Evolutionary conservation across 1,139 yeast species (phyloP).

Genomic region (Pichia sp.): DNA sequence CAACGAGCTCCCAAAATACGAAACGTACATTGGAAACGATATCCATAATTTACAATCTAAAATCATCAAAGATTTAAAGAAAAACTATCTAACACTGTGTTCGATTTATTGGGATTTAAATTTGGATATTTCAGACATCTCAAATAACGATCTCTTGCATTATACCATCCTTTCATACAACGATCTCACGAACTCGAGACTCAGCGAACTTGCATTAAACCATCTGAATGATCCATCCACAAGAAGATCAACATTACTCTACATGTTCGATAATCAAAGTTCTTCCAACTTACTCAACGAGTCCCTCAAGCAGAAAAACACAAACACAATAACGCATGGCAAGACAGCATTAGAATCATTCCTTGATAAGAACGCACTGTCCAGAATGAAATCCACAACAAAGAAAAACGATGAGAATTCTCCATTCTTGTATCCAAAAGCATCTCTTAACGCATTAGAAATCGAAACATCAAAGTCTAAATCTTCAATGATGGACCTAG

Average conservation of each 20-base stretch:
- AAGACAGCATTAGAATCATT: constrained; percentile 8
- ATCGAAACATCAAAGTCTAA: not conserved
- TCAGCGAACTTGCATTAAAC: constrained; percentile 32
- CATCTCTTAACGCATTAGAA: constrained; percentile 30
- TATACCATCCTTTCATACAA: constrained; percentile 28
- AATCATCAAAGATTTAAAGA: constrained; percentile 42
- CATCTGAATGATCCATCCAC: constrained; percentile 50
- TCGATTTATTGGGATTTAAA: constrained; percentile 44
- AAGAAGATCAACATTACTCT: constrained; percentile 55
- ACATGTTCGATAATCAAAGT: constrained; percentile 45
- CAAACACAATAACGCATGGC: constrained; percentile 9
- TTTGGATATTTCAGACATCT: constrained; percentile 38
- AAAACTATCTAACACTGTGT: constrained; percentile 36
- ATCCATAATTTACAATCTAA: constrained; percentile 39
- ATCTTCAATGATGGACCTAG: constrained; percentile 1
- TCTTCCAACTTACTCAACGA: constrained; percentile 27
- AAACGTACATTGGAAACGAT: constrained; percentile 19
- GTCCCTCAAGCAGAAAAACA: constrained; percentile 15
- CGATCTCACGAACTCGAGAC: constrained; percentile 27
- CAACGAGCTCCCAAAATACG: constrained; percentile 39
- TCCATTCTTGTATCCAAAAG: constrained; percentile 32
- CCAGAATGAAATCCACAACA: not conserved
- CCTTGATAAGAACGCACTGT: constrained; percentile 1
- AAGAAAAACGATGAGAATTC: constrained; percentile 19
- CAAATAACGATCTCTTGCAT: constrained; percentile 15